Evolutionary conservation across 1,284 basidiomycete genomes (phyloP).

Genomic region (Lentinula novae-zelandiae): DNA sequence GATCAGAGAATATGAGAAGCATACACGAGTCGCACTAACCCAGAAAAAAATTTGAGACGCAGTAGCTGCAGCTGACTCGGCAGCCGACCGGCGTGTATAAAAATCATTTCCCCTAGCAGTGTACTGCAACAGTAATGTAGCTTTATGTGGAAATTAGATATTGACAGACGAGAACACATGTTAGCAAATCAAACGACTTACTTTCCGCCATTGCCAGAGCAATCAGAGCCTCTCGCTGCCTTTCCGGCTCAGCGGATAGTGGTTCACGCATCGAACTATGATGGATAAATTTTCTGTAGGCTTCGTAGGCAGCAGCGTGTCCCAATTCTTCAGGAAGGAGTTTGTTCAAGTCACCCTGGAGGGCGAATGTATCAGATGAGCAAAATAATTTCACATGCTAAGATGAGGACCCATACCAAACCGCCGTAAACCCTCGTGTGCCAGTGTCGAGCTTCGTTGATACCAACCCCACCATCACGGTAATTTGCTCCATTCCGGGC

Average conservation of each 20-base stretch:
- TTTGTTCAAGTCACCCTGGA: conserved; percentile 40
- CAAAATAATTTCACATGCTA: neutral
- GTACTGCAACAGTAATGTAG: conserved; percentile 43
- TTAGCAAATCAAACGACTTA: conserved; percentile 18
- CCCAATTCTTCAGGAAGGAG: conserved; percentile 54
- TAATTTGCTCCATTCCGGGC: conserved; percentile 48
- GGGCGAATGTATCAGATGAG: neutral
- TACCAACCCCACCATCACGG: conserved; percentile 40
- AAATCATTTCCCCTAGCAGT: conserved; percentile 37
- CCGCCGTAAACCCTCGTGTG: conserved; percentile 58
- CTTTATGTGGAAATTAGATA: conserved; percentile 22
- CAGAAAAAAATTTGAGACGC: conserved; percentile 48
- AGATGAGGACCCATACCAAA: conserved; percentile 32
- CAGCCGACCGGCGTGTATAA: conserved; percentile 41
- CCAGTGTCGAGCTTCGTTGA: conserved; percentile 53
- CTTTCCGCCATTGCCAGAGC: conserved; percentile 65
- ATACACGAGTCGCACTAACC: conserved; percentile 22
- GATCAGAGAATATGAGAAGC: neutral
- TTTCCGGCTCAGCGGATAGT: conserved; percentile 45
- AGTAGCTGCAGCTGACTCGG: conserved; percentile 55
- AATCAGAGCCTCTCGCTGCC: conserved; percentile 57
- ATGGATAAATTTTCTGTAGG: conserved; percentile 60
- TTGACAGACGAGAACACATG: neutral
- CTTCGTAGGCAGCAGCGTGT: conserved; percentile 68
- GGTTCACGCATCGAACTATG: conserved; percentile 50